Conservation (phyloP, 139 green algal genomes). For the Auxenochlorella protothecoides region DNA sequence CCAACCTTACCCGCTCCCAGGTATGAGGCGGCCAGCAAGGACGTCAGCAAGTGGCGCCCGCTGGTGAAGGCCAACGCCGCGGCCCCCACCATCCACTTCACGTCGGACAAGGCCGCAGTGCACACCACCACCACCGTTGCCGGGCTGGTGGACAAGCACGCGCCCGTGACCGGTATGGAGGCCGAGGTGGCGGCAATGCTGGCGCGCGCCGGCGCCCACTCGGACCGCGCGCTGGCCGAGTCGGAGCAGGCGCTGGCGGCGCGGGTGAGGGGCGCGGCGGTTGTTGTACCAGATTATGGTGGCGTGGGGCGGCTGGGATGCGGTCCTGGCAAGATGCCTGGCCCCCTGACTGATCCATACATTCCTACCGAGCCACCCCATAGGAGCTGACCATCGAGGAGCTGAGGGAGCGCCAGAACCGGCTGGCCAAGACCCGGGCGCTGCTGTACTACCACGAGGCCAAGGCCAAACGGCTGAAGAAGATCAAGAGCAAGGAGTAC, state of each 20-base stretch:
- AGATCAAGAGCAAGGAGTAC: conserved; percentile 80
- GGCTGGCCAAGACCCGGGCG: conserved; percentile 65
- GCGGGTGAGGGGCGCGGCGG: conserved; percentile 26
- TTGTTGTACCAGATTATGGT: background rate
- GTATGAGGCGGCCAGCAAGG: conserved; percentile 69
- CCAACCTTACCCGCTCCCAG: background rate
- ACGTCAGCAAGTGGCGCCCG: conserved; percentile 81
- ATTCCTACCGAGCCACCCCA: too few species aligned
- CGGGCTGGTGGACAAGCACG: conserved; percentile 52
- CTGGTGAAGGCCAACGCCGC: conserved; percentile 91
- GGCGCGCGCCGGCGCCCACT: conserved; percentile 40
- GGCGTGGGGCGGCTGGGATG: too few species aligned
- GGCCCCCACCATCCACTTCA: conserved; percentile 76
- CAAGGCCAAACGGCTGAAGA: conserved; percentile 76
- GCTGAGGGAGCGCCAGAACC: conserved; percentile 46
- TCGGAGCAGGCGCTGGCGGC: conserved; percentile 56
- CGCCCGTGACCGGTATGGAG: conserved; percentile 59
- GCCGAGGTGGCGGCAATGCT: conserved; percentile 76
- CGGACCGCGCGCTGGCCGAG: conserved; percentile 44
- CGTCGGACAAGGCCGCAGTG: conserved; percentile 20
- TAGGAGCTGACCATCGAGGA: conserved; percentile 69
- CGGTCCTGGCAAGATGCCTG: too few species aligned
- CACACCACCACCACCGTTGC: conserved; percentile 37
- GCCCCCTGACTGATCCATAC: too few species aligned
- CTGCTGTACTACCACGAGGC: conserved; percentile 88